A percentile compares a stretch with the other conserved stretches of the same genome.
Conservation (phyloP, 2,329 filamentous ascomycete genomes). For the Colletotrichum scovillei region DNA sequence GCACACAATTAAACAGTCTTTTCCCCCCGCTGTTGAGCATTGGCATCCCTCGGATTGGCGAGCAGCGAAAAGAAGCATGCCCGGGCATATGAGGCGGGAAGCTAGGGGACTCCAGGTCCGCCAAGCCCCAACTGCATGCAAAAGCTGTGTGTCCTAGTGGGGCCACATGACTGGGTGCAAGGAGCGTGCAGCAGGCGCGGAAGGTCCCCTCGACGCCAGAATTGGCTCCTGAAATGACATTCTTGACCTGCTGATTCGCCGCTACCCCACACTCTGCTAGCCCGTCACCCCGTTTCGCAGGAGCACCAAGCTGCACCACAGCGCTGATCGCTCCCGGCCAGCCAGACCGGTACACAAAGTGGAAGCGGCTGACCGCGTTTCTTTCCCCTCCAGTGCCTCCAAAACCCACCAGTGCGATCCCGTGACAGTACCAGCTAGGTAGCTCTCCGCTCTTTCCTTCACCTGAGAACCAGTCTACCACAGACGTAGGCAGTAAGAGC, state of each 20-base stretch:
- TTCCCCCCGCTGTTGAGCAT: neutral
- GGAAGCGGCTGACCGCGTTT: neutral
- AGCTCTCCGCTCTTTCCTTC: neutral
- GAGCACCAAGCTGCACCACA: neutral
- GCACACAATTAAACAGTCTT: neutral
- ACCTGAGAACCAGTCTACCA: neutral
- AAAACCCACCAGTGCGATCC: neutral
- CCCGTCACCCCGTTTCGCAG: neutral
- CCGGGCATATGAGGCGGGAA: constrained; percentile 11
- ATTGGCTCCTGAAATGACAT: constrained; percentile 27
- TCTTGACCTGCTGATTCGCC: constrained; percentile 34
- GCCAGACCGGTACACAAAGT: neutral
- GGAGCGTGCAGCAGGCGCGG: too few species aligned
- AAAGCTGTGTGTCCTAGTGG: constrained; percentile 23
- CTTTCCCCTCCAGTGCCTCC: neutral
- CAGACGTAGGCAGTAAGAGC: neutral
- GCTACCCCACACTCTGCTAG: constrained; percentile 37
- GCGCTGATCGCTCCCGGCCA: neutral
- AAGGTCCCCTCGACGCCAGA: constrained; percentile 5
- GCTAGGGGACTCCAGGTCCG: constrained; percentile 2
- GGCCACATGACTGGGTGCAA: constrained; percentile 35
- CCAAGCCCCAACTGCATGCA: constrained; percentile 24
- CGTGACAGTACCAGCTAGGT: neutral
- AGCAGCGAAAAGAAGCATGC: neutral
- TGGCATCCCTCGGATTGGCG: neutral